Percentiles rank a stretch among this genome's conserved stretches.
Conservation (phyloP, 2,329 filamentous ascomycete genomes). For the Monilinia laxa region DNA sequence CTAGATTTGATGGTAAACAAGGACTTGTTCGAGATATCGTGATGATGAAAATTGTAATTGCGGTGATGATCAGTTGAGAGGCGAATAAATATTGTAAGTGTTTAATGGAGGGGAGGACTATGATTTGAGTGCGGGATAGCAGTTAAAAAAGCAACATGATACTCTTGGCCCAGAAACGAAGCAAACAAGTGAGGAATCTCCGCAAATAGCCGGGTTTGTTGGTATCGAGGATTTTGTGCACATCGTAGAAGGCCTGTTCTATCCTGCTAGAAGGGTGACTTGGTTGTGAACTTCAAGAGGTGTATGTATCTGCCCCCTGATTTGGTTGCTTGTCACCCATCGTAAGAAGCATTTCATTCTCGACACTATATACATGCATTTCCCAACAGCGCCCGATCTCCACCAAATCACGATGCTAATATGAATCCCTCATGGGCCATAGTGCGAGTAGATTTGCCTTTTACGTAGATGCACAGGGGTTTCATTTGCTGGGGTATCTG, state of each 20-base stretch:
- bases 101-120: background rate
- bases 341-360: background rate
- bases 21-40: background rate
- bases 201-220: background rate
- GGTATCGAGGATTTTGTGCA: constrained; percentile 1
- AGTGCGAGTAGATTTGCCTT: constrained; percentile 51
- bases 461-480: constrained; percentile 72
- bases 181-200: background rate
- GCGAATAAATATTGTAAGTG: background rate
- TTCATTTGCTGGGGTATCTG: constrained; percentile 67
- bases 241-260: background rate
- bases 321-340: background rate
- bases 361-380: constrained; percentile 23
- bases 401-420: background rate
- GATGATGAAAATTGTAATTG: background rate
- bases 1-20: background rate
- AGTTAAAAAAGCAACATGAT: background rate
- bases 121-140: background rate
- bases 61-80: background rate
- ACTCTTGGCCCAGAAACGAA: background rate
- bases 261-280: background rate
- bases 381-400: background rate
- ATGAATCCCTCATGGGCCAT: constrained; percentile 16
- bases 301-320: background rate
- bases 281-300: background rate